Base-by-base conservation (phyloP, 257 asterid genomes). In the Osmanthus fragrans region DNA sequence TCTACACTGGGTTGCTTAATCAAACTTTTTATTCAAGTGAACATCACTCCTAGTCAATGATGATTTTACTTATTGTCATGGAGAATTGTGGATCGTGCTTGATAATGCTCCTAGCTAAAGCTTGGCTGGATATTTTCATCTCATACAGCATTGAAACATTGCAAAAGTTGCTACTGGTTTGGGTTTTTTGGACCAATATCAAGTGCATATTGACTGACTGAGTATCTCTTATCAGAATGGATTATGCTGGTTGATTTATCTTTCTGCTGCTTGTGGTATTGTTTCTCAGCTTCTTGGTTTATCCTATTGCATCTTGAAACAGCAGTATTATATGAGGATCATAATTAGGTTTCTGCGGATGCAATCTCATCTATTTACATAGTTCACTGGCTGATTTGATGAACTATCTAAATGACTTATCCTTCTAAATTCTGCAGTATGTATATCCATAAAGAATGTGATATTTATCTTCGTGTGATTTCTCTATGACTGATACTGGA, bases 201-300 rank as follows among this genome's bases (percentile, higher is more conserved):
- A 36, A 36, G 67, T 76, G 63, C 74, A 56, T 77, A 73, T 65
- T 77, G 10, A 82, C 84, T 82, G 86, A 84, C 85, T 82, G 80
- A 75, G 87, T 81, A 80, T 83, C 81, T 84, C 82, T 92, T 84
- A 83, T 85, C 90, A 76, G 91, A 88, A 76, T 83, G 93, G 89
- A 77, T 79, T 85, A 10, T 87, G 87, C 92, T 73, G 91, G 79
- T 91, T 88, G 89, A 80, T 86, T 85, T 84, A 78, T 81, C 91
- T 83, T 78, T 81, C 72, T 88, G 87, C 80, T 83, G 85, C 86
- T 82, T 88, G 80, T 84, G 91, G 92, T 88, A 77, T 83, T 76
- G 79, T 76, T 79, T 78, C 83, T 74, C 77, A 80, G 86, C 80
- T 83, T 84, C 92, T 79, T 90, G 89, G 86, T 82, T 88, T 79